Evolutionary conservation across 225 moss, liverwort and hornwort genomes (phyloP).

Genomic region (Marchantia paleacea): DNA sequence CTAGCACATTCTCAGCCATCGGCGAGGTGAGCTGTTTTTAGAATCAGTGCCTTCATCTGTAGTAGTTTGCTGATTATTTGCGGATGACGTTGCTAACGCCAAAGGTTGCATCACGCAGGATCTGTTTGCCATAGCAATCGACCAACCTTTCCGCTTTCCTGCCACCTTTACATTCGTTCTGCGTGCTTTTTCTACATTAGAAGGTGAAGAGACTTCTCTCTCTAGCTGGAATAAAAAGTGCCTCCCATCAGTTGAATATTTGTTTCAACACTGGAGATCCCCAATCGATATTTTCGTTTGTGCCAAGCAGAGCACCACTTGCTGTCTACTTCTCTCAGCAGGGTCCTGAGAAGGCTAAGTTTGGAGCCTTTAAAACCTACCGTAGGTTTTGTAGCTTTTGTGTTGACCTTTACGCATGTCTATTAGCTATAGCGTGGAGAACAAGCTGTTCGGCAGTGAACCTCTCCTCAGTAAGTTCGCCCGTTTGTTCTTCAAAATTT

Average conservation of each 20-base stretch:
- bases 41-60: constrained; percentile 3
- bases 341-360: no score
- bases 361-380: no score
- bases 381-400: no score
- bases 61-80: background rate
- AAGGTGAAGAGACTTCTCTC: constrained; percentile 48
- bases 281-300: background rate
- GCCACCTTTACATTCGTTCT: constrained; percentile 96
- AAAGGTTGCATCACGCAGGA: constrained; percentile 50
- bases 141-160: constrained; percentile 98
- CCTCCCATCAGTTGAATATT: background rate
- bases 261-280: background rate
- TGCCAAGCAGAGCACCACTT: background rate
- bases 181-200: constrained; percentile 91
- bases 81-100: background rate
- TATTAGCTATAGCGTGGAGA: background rate
- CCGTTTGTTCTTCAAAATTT: no score
- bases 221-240: background rate
- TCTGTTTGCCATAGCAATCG: constrained; percentile 94
- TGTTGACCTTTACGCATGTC: background rate
- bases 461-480: no score
- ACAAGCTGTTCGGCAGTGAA: no score
- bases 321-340: background rate
- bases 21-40: constrained; percentile 62
- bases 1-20: constrained; percentile 87